A percentile compares a stretch with the other conserved stretches of the same genome.
These are phyloP conservation scores for Scedosporium apiospermum DNA, from an alignment of 2,329 filamentous ascomycete genomes.

Conservation along the genomic window DNA sequence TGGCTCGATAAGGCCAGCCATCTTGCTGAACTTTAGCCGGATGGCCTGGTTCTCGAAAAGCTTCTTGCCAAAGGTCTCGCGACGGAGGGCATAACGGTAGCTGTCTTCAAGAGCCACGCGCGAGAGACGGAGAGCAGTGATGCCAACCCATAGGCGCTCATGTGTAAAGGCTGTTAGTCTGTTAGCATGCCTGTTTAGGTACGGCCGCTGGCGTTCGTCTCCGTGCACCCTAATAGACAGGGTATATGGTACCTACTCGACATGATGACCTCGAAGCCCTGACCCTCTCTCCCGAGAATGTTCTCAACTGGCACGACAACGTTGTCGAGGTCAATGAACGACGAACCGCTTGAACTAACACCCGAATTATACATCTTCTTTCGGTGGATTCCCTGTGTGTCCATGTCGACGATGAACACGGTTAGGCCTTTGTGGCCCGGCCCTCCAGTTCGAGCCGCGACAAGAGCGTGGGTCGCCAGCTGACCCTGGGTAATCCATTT, in stretches of 20 bases:
- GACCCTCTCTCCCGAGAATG: slow-evolving; percentile 37
- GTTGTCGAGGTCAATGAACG: slow-evolving; percentile 40
- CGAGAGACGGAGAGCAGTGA: slow-evolving; percentile 41
- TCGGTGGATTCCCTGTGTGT: slow-evolving; percentile 33
- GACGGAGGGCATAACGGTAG: slow-evolving; percentile 32
- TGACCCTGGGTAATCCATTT: slow-evolving; percentile 53
- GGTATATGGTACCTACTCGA: slow-evolving; percentile 13
- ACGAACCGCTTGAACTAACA: slow-evolving; percentile 48
- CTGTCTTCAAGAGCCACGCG: slow-evolving; percentile 40
- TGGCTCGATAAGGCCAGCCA: slow-evolving; percentile 42
- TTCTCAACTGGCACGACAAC: slow-evolving; percentile 39
- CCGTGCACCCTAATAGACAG: background rate
- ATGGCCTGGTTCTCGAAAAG: slow-evolving; percentile 45
- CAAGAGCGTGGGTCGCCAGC: slow-evolving; percentile 46
- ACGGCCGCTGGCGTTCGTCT: too few relatives aligned
- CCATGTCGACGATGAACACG: slow-evolving; percentile 40
- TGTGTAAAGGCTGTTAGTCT: slow-evolving; percentile 44
- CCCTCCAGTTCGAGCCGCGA: slow-evolving; percentile 45
- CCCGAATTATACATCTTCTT: slow-evolving; percentile 51
- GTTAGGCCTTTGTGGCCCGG: slow-evolving; percentile 39
- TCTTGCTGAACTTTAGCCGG: slow-evolving; percentile 40
- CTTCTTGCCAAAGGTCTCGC: slow-evolving; percentile 43
- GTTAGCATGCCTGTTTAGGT: background rate
- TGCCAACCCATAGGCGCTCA: slow-evolving; percentile 44
- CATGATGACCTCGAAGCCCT: slow-evolving; percentile 28